A percentile compares a stretch with the other conserved stretches of the same genome.
phyloP scores from a whole-genome alignment of 2,329 filamentous ascomycete species.

The Neurospora sp. region DNA sequence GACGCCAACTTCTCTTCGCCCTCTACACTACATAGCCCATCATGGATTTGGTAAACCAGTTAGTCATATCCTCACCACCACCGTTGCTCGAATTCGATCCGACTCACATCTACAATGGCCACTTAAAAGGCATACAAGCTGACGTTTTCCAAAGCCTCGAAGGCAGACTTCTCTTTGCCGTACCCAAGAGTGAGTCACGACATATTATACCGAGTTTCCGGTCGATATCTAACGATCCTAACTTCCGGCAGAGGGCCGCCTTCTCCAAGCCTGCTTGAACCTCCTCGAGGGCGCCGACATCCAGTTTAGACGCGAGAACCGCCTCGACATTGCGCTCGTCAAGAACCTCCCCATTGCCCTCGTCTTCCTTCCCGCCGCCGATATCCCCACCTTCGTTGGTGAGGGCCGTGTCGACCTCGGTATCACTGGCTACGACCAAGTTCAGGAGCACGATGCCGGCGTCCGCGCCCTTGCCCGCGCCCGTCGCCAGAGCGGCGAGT shows the following conservation, averaged over 20 bases:
- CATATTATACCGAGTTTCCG: conserved; percentile 3
- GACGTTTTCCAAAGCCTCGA: conserved; percentile 54
- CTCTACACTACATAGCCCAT: conserved; percentile 1
- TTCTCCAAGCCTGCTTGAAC: conserved; percentile 80
- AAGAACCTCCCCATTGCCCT: conserved; percentile 95
- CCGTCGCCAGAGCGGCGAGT: conserved; percentile 37
- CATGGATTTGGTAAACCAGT: conserved; percentile 49
- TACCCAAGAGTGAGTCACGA: conserved; percentile 81
- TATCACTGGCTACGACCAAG: conserved; percentile 89
- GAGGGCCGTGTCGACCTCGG: conserved; percentile 89
- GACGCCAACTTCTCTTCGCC: neutral
- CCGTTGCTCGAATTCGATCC: neutral
- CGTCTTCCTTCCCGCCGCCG: conserved; percentile 91
- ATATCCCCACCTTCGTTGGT: conserved; percentile 95
- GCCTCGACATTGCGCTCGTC: conserved; percentile 93
- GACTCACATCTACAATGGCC: neutral
- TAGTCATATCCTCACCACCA: conserved; percentile 20
- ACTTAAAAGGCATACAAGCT: conserved; percentile 25
- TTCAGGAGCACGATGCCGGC: conserved; percentile 75
- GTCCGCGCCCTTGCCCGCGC: conserved; percentile 40
- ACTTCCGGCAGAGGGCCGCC: conserved; percentile 65
- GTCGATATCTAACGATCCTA: conserved; percentile 12
- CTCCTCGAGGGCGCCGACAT: conserved; percentile 90
- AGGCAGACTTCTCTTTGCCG: conserved; percentile 87
- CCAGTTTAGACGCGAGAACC: conserved; percentile 89